A percentile compares a stretch with the other conserved stretches of the same genome.
Evolutionary conservation across 1,284 basidiomycete species (phyloP).

Genomic region (Fomitopsis palustris): DNA sequence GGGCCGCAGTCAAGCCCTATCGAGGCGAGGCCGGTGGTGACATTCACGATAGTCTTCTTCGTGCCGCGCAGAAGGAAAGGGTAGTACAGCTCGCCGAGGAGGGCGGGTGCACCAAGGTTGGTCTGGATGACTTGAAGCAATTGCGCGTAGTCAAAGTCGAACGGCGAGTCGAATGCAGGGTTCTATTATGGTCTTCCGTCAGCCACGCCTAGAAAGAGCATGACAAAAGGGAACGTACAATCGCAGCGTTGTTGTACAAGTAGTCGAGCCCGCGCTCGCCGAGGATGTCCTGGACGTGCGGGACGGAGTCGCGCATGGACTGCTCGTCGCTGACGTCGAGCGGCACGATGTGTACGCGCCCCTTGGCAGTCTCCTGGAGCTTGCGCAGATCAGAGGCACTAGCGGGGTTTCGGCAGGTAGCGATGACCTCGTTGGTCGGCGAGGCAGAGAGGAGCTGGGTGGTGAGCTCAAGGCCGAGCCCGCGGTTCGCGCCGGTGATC

Average conservation of each 20-base stretch:
- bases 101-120: constrained; percentile 33
- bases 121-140: constrained; percentile 22
- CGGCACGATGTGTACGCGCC: constrained; percentile 26
- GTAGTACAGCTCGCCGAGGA: constrained; percentile 31
- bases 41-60: constrained; percentile 33
- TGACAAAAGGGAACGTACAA: constrained; percentile 20
- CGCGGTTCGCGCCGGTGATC: constrained; percentile 26
- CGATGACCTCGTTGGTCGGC: constrained; percentile 29
- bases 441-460: constrained; percentile 26
- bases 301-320: constrained; percentile 22
- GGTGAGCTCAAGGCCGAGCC: constrained; percentile 32
- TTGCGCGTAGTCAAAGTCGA: constrained; percentile 19
- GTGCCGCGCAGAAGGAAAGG: constrained; percentile 29
- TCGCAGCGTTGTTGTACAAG: constrained; percentile 37
- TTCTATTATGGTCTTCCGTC: constrained; percentile 10
- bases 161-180: constrained; percentile 23
- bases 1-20: constrained; percentile 24
- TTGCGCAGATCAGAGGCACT: constrained; percentile 22
- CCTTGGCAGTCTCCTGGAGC: constrained; percentile 15
- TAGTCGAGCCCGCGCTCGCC: constrained; percentile 31
- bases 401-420: constrained; percentile 29
- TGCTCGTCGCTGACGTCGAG: constrained; percentile 28
- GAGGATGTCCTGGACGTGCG: constrained; percentile 19
- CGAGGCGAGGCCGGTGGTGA: constrained; percentile 29
- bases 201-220: background rate